phyloP scores from a whole-genome alignment of 768 basidiomycete genomes.

The Termitomyces sp. region DNA sequence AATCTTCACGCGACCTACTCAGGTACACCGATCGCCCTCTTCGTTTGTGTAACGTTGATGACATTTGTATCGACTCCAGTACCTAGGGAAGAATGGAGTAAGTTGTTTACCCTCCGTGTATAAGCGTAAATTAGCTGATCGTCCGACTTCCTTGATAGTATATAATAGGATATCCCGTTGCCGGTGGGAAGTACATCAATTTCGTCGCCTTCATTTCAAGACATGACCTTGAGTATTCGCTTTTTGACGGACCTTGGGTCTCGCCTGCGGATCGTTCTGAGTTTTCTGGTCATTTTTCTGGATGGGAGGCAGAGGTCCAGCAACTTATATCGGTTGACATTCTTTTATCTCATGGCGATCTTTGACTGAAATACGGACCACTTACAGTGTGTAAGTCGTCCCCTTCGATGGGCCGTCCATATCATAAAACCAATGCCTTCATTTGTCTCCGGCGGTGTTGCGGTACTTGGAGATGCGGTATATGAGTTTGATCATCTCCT shows the following conservation, averaged over 20 bases:
- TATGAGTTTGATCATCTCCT: slow-evolving; percentile 5
- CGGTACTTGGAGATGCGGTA: slow-evolving; percentile 48
- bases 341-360: background rate
- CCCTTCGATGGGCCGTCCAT: slow-evolving; percentile 62
- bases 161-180: slow-evolving; percentile 58
- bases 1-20: slow-evolving; percentile 39
- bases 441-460: slow-evolving; percentile 45
- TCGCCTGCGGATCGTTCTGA: slow-evolving; percentile 39
- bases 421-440: slow-evolving; percentile 45
- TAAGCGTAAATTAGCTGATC: background rate
- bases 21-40: slow-evolving; percentile 28
- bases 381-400: slow-evolving; percentile 45
- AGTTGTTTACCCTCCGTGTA: slow-evolving; percentile 11
- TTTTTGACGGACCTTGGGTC: slow-evolving; percentile 49
- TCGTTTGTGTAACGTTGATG: background rate
- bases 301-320: slow-evolving; percentile 60
- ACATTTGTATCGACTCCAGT: slow-evolving; percentile 30
- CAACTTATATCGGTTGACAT: slow-evolving; percentile 46
- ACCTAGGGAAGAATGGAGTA: slow-evolving; percentile 48
- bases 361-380: background rate
- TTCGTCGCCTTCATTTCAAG: slow-evolving; percentile 52
- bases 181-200: slow-evolving; percentile 54
- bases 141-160: slow-evolving; percentile 31
- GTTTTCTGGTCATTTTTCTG: slow-evolving; percentile 36
- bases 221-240: slow-evolving; percentile 48